These are phyloP conservation scores for Pyricularia grisea DNA, from an alignment of 2,329 filamentous ascomycete species.

Conservation along the genomic window DNA sequence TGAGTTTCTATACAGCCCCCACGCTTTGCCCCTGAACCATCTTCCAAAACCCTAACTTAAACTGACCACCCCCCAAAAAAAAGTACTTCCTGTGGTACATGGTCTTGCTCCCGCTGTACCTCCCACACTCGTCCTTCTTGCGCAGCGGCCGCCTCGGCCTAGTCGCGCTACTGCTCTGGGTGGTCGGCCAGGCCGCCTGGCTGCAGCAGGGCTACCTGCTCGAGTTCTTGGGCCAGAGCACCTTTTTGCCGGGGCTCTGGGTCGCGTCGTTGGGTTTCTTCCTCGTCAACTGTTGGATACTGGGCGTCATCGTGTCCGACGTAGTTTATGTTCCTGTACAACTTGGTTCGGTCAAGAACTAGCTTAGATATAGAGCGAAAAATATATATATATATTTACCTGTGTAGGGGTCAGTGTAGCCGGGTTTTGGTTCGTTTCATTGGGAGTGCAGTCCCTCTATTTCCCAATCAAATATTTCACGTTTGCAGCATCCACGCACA, in stretches of 20 bases:
- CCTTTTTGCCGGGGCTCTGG: conserved; percentile 81
- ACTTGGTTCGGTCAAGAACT: neutral
- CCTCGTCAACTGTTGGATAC: conserved; percentile 74
- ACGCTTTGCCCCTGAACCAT: neutral
- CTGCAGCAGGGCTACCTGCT: conserved; percentile 66
- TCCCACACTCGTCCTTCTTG: conserved; percentile 70
- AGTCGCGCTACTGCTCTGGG: conserved; percentile 60
- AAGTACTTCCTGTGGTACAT: conserved; percentile 99
- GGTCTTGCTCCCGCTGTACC: conserved; percentile 83
- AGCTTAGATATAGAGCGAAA: neutral
- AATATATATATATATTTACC: neutral
- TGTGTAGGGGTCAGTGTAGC: neutral
- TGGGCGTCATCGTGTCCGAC: conserved; percentile 72
- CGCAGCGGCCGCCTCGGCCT: conserved; percentile 51
- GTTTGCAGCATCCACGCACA: neutral
- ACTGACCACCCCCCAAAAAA: conserved; percentile 9
- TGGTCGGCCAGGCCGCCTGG: conserved; percentile 66
- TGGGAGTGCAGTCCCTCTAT: neutral
- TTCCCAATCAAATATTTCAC: neutral
- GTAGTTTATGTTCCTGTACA: conserved; percentile 17
- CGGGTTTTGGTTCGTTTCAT: neutral
- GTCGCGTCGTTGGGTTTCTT: conserved; percentile 70
- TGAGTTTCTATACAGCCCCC: conserved; percentile 29
- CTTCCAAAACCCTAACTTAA: neutral
- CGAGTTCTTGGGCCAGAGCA: conserved; percentile 72